Evolutionary conservation across 129 eudicot genomes (phyloP).

Genomic region (Oenanthe sinensis): DNA sequence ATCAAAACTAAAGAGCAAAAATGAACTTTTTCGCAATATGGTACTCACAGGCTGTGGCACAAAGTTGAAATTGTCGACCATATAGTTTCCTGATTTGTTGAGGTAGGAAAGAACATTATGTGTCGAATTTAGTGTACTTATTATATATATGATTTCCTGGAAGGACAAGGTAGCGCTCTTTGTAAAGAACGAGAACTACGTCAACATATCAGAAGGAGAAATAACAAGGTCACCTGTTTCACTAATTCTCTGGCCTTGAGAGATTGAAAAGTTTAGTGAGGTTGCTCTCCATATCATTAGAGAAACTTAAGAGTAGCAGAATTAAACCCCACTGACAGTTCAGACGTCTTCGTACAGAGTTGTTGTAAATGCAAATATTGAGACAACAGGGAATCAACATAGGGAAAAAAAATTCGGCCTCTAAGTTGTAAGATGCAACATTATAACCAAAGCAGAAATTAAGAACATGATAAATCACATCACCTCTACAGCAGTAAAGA

Average conservation of each 20-base stretch:
- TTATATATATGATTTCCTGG: too few relatives aligned
- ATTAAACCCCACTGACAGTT: constrained; percentile 86
- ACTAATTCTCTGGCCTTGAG: constrained; percentile 88
- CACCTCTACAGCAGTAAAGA: background rate
- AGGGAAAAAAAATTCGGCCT: constrained; percentile 70
- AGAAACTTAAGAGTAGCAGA: constrained; percentile 69
- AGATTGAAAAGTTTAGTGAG: constrained; percentile 66
- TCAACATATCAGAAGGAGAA: constrained; percentile 83
- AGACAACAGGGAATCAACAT: constrained; percentile 86
- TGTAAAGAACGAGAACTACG: too few relatives aligned
- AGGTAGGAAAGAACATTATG: background rate
- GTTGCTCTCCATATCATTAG: constrained; percentile 89
- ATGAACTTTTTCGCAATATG: background rate
- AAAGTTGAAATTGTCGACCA: background rate
- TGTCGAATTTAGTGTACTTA: too few relatives aligned
- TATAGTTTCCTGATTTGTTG: background rate
- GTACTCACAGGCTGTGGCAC: background rate
- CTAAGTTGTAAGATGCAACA: constrained; percentile 70
- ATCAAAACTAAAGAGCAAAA: background rate
- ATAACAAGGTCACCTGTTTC: constrained; percentile 82
- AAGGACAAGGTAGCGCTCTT: background rate
- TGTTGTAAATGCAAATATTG: constrained; percentile 75
- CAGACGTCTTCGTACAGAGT: constrained; percentile 70
- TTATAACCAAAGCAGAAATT: background rate
- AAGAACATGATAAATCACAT: too few relatives aligned